Evolutionary conservation across 2,329 filamentous ascomycete genomes (phyloP).

Genomic region (Corinectria fuckeliana): DNA sequence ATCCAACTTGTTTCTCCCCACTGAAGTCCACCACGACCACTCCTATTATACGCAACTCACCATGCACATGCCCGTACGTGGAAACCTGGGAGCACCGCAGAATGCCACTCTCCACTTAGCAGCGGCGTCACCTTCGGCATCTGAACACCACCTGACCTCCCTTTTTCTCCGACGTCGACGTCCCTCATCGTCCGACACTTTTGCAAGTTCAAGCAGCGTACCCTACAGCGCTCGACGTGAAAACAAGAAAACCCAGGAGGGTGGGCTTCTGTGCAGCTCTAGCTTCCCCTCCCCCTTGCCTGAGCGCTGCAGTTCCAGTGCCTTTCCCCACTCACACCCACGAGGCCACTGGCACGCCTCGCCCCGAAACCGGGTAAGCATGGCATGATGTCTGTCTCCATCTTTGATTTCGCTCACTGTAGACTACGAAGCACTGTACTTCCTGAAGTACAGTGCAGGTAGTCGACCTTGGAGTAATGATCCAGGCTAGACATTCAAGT

Average conservation of each 20-base stretch:
- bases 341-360: slow-evolving; percentile 8
- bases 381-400: slow-evolving; percentile 26
- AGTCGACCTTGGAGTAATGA: too few relatives aligned
- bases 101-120: neutral
- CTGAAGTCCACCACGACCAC: slow-evolving; percentile 3
- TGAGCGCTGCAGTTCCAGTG: slow-evolving; percentile 24
- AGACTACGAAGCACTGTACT: too few relatives aligned
- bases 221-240: slow-evolving; percentile 22
- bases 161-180: neutral
- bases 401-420: neutral
- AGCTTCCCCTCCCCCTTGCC: slow-evolving; percentile 32
- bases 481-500: neutral
- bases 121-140: slow-evolving; percentile 21
- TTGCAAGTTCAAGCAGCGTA: neutral
- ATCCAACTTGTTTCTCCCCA: slow-evolving; percentile 11
- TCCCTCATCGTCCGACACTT: neutral
- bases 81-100: too few relatives aligned
- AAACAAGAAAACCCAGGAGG: slow-evolving; percentile 26
- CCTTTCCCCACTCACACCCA: slow-evolving; percentile 32
- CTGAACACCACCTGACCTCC: neutral
- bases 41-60: slow-evolving; percentile 17
- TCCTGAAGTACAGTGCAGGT: too few relatives aligned
- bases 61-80: slow-evolving; percentile 12
- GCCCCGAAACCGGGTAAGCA: slow-evolving; percentile 26
- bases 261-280: slow-evolving; percentile 36